A percentile compares a stretch with the other conserved stretches of the same genome.
Evolutionary conservation across 208 protist species (phyloP).

Genomic region (Leishmania major): DNA sequence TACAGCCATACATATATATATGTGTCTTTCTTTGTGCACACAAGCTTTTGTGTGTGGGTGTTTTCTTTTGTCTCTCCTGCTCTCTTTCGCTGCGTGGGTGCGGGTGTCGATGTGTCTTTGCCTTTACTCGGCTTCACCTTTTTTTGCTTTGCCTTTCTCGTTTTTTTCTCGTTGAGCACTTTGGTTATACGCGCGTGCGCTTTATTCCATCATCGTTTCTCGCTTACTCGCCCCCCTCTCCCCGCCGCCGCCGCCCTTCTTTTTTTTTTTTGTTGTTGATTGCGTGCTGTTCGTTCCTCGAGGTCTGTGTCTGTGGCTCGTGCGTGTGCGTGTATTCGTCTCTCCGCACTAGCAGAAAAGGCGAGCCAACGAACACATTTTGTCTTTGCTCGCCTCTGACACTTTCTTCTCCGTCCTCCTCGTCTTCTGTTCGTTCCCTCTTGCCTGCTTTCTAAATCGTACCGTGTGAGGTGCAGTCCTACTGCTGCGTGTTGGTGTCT

Average conservation of each 20-base stretch:
- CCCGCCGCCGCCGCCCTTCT: not conserved
- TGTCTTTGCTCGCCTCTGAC: too few relatives aligned
- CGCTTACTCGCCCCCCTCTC: not conserved
- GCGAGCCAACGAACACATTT: not conserved
- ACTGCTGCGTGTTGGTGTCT: not conserved
- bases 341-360: not conserved
- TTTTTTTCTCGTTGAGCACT: not conserved
- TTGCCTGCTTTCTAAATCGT: not conserved
- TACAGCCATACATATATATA: not conserved
- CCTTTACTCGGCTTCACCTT: conserved; percentile 2
- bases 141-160: not conserved
- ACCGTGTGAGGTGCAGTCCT: not conserved
- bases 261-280: too few relatives aligned
- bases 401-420: not conserved
- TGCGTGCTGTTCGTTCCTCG: not conserved
- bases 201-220: not conserved
- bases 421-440: not conserved
- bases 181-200: not conserved
- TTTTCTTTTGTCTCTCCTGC: not conserved
- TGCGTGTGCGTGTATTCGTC: not conserved
- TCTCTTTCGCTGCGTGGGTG: not conserved
- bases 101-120: not conserved
- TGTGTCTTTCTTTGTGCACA: not conserved
- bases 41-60: not conserved
- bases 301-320: not conserved